Conservation (phyloP, 2,329 filamentous ascomycete species). For the Ceratocystis harringtonii region DNA sequence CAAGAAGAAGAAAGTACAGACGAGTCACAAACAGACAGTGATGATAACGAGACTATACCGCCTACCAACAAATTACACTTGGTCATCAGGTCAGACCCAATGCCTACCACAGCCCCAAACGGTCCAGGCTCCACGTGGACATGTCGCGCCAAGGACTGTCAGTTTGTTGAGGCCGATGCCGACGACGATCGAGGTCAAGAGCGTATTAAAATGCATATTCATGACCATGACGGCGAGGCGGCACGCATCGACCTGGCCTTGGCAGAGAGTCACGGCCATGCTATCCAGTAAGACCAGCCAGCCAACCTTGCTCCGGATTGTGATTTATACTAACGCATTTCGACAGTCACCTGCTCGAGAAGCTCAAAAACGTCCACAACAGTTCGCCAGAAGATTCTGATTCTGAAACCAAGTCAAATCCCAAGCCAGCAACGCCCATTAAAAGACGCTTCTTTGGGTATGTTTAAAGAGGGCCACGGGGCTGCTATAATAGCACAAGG, state of each 20-base stretch:
- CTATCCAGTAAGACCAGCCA: conserved; percentile 37
- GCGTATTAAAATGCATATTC: conserved; percentile 42
- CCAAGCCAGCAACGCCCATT: background rate
- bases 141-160: conserved; percentile 50
- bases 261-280: conserved; percentile 40
- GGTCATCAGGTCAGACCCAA: conserved; percentile 34
- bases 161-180: conserved; percentile 48
- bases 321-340: conserved; percentile 21
- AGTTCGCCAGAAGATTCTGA: background rate
- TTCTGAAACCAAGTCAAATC: background rate
- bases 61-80: conserved; percentile 20
- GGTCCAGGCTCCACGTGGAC: conserved; percentile 50
- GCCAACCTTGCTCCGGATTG: conserved; percentile 19
- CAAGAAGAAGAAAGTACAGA: background rate
- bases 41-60: background rate
- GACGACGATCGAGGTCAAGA: conserved; percentile 39
- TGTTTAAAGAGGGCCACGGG: background rate
- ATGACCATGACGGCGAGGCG: conserved; percentile 42
- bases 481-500: background rate
- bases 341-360: conserved; percentile 39
- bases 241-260: conserved; percentile 38
- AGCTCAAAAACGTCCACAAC: conserved; percentile 25
- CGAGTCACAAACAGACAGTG: background rate
- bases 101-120: conserved; percentile 34
- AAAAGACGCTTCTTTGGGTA: conserved; percentile 7